These are phyloP conservation scores for Cicer pinnatifidum DNA, from an alignment of 306 rosid genomes.

Conservation along the genomic window DNA sequence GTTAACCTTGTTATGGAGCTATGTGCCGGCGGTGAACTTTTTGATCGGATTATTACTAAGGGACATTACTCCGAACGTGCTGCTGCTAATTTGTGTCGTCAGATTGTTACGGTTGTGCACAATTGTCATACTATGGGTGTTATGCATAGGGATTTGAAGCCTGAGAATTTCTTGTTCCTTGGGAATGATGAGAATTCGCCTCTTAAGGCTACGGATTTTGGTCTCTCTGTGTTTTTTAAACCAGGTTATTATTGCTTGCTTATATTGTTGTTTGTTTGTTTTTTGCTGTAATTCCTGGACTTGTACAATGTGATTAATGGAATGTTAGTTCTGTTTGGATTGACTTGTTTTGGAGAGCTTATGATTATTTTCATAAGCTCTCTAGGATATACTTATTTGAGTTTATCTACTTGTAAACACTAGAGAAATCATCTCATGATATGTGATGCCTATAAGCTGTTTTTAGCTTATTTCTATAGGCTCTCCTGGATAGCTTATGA, in stretches of 20 bases:
- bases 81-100: conserved; percentile 80
- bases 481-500: too few relatives aligned
- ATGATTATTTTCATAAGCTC: too few relatives aligned
- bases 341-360: too few relatives aligned
- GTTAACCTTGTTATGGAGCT: conserved; percentile 94
- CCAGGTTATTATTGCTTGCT: conserved; percentile 49
- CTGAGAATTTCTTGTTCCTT: conserved; percentile 83
- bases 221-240: conserved; percentile 88
- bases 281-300: neutral
- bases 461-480: too few relatives aligned
- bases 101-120: conserved; percentile 89
- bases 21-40: conserved; percentile 96
- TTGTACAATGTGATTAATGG: neutral
- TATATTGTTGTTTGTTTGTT: neutral
- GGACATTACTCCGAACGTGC: conserved; percentile 96
- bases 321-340: neutral
- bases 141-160: conserved; percentile 91
- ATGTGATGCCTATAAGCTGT: too few relatives aligned
- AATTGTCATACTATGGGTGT: conserved; percentile 92
- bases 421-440: too few relatives aligned
- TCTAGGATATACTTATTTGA: too few relatives aligned
- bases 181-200: conserved; percentile 68
- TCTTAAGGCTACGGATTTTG: conserved; percentile 90
- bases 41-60: conserved; percentile 81
- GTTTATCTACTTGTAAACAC: too few relatives aligned